These are phyloP conservation scores for Fusarium brachygibbosum DNA, from an alignment of 2,329 filamentous ascomycete genomes.

Conservation along the genomic window DNA sequence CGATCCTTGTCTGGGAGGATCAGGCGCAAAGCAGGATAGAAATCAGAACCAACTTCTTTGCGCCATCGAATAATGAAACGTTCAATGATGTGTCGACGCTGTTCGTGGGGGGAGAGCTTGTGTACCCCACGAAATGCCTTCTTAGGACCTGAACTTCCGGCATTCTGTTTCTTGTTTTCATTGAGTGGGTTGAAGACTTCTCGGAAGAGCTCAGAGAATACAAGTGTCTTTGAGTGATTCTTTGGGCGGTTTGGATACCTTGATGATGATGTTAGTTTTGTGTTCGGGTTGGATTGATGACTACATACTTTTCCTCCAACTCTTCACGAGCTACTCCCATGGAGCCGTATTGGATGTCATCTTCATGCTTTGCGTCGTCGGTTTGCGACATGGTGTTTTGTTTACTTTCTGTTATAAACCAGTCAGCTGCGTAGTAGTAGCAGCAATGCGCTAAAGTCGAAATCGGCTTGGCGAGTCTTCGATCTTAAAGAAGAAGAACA, in stretches of 20 bases:
- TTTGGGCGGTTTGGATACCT: slow-evolving; percentile 86
- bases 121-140: slow-evolving; percentile 69
- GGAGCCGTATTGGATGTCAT: slow-evolving; percentile 64
- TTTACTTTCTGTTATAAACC: slow-evolving; percentile 25
- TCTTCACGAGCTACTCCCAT: slow-evolving; percentile 58
- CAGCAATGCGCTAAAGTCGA: background rate
- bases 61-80: slow-evolving; percentile 90
- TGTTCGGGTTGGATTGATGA: background rate
- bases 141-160: slow-evolving; percentile 69
- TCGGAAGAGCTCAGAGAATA: slow-evolving; percentile 83
- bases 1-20: slow-evolving; percentile 94
- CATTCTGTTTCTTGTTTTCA: slow-evolving; percentile 83
- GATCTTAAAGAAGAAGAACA: background rate
- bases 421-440: background rate
- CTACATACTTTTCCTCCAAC: slow-evolving; percentile 59
- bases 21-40: slow-evolving; percentile 91
- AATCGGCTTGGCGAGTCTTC: background rate
- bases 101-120: slow-evolving; percentile 79
- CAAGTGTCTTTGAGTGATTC: slow-evolving; percentile 83
- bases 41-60: slow-evolving; percentile 87
- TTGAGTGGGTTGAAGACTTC: slow-evolving; percentile 84
- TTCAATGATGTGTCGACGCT: slow-evolving; percentile 83
- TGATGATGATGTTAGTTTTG: slow-evolving; percentile 40
- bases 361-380: slow-evolving; percentile 62
- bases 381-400: slow-evolving; percentile 26